phyloP scores from a whole-genome alignment of 2,329 filamentous ascomycete species.

The Colletotrichum sp. region DNA sequence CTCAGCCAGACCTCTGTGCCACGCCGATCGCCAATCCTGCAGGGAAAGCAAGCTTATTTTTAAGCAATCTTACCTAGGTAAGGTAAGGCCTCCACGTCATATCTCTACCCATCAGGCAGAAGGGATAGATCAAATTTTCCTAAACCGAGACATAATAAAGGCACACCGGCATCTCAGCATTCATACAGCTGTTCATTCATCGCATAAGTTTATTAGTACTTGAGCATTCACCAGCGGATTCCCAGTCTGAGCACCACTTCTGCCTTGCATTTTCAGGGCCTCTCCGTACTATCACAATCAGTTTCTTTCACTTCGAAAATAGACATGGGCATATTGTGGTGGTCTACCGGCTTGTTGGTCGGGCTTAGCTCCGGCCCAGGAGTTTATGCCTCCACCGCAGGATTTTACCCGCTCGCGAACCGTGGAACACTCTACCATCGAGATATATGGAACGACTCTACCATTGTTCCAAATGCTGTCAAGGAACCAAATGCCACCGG shows the following conservation, averaged over 20 bases:
- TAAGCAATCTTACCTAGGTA: neutral
- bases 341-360: neutral
- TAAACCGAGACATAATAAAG: neutral
- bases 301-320: neutral
- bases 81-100: neutral
- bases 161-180: neutral
- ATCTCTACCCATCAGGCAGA: neutral
- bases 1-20: neutral
- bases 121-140: neutral
- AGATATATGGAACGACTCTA: neutral
- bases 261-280: accelerated
- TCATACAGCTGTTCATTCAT: neutral
- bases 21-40: neutral
- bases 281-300: neutral
- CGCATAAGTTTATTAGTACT: neutral
- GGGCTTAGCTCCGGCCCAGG: neutral
- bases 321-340: neutral
- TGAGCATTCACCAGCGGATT: neutral
- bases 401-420: neutral
- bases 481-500: neutral
- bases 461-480: neutral
- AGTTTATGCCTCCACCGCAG: neutral
- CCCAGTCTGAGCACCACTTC: accelerated
- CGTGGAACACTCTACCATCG: neutral
- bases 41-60: neutral